Percentiles rank a stretch among this genome's conserved stretches.
These are phyloP conservation scores for Populus ilicifolia DNA, from an alignment of 345 rosid genomes.

Conservation along the genomic window DNA sequence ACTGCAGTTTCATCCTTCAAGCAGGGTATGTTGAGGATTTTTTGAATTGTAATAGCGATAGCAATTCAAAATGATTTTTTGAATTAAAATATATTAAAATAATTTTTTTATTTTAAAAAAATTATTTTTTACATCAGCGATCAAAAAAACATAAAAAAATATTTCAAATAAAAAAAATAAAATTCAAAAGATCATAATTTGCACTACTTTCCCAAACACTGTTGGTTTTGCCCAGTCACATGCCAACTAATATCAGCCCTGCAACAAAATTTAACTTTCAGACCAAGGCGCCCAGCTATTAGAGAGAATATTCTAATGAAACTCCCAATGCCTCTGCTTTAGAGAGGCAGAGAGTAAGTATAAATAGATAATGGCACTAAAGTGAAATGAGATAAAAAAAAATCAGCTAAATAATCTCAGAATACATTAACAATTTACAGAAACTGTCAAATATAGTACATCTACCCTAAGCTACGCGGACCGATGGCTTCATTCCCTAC, in stretches of 20 bases:
- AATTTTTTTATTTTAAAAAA: too few relatives aligned
- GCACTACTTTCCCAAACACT: too few relatives aligned
- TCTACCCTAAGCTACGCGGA: conserved; percentile 45
- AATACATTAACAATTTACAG: conserved; percentile 33
- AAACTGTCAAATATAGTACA: conserved; percentile 28
- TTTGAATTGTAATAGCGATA: too few relatives aligned
- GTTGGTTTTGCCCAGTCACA: background rate
- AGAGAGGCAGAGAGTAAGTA: background rate
- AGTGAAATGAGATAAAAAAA: background rate
- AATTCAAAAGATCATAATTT: too few relatives aligned
- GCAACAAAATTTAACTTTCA: background rate
- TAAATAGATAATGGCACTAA: background rate
- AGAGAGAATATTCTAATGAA: background rate
- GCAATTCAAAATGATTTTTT: too few relatives aligned
- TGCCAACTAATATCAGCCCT: background rate
- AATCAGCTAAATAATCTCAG: conserved; percentile 23
- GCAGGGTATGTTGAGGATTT: too few relatives aligned
- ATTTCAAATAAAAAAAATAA: too few relatives aligned
- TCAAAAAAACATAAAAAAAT: too few relatives aligned
- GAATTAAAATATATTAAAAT: too few relatives aligned
- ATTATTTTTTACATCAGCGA: too few relatives aligned
- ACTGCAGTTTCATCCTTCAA: background rate
- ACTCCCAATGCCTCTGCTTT: background rate
- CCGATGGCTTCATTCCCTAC: conserved; percentile 58
- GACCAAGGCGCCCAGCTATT: background rate